Percentiles rank a stretch among this genome's conserved stretches.
Conservation (phyloP, 2,329 filamentous ascomycete species). For the Aureobasidium sp. region DNA sequence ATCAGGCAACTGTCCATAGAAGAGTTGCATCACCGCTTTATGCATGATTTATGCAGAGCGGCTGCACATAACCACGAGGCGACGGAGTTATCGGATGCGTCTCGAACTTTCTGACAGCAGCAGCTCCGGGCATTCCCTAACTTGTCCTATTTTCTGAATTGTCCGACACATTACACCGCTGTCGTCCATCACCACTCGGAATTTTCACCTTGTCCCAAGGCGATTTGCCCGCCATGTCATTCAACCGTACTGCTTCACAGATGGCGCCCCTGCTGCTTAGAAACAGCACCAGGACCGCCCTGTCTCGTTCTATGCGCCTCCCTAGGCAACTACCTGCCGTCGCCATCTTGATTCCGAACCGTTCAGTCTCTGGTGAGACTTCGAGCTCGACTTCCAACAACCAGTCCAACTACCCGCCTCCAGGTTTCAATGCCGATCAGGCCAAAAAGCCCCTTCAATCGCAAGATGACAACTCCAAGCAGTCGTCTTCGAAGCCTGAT, state of each 20-base stretch:
- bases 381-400: conserved; percentile 41
- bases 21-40: too few species aligned
- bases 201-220: neutral
- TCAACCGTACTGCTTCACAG: conserved; percentile 37
- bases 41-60: neutral
- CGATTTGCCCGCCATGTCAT: conserved; percentile 36
- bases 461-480: conserved; percentile 26
- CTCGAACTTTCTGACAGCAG: conserved; percentile 2
- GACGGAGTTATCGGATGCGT: neutral
- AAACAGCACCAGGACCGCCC: conserved; percentile 36
- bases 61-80: neutral
- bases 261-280: conserved; percentile 43
- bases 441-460: conserved; percentile 74
- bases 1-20: too few species aligned
- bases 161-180: neutral
- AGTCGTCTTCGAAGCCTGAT: conserved; percentile 20
- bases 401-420: conserved; percentile 60
- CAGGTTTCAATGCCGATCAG: conserved; percentile 83
- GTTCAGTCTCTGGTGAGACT: conserved; percentile 51
- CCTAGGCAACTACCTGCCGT: conserved; percentile 50
- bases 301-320: conserved; percentile 36
- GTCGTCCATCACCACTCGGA: conserved; percentile 6
- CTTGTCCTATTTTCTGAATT: neutral
- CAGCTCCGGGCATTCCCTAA: neutral
- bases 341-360: conserved; percentile 50